Evolutionary conservation across 768 basidiomycete species (phyloP), one percentile per base, ranked within the genome.

Genomic region (Lactifluus hygrophoroides): DNA sequence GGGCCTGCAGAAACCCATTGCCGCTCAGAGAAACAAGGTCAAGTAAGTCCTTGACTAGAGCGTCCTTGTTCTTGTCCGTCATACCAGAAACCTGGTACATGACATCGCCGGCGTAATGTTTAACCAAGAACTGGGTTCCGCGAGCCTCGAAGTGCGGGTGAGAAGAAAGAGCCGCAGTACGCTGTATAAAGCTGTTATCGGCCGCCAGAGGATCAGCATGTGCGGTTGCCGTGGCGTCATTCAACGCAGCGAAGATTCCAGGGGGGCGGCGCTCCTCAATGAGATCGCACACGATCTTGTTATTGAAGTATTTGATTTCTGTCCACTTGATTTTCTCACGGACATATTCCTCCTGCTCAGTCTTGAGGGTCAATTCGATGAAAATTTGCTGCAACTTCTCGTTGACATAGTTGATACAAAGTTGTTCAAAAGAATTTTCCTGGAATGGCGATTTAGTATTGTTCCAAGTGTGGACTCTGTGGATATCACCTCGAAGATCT

Each of bases 11-110:
- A 78, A 98, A 99, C 45, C 79, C 74, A 68, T 97, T 94, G 14
- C 80, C 76, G 64, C 90, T 92, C 44, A 77, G 74, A 6, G 83
- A 88, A 55, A 98, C 77, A 44, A 98, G 80, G 66, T 99, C 95
- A 55, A 98, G 77, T 17, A 98, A 74, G 69, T 98, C 96, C 71
- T 97, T 98, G 72, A 94, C 80, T 51, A 99, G 78, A 1, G 92
- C 84, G 67, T 99, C 96, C 79, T 99, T 99, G 78, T 99, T 99
- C 80, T 99, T 99, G 74, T 99, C 96, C 16, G 96, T 98, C 95
- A 99, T 99, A 3, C 96, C 96, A 7, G 88, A 70, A 13, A 98
- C 85, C 62, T 94, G 96, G 75, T 99, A 99, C 83, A 93, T 90
- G 61, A 99, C 96, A 68, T 98, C 96, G 65, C 96, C 96, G 19